Base-by-base conservation (phyloP, 345 rosid genomes). In the Eucalyptus dawsonii region DNA sequence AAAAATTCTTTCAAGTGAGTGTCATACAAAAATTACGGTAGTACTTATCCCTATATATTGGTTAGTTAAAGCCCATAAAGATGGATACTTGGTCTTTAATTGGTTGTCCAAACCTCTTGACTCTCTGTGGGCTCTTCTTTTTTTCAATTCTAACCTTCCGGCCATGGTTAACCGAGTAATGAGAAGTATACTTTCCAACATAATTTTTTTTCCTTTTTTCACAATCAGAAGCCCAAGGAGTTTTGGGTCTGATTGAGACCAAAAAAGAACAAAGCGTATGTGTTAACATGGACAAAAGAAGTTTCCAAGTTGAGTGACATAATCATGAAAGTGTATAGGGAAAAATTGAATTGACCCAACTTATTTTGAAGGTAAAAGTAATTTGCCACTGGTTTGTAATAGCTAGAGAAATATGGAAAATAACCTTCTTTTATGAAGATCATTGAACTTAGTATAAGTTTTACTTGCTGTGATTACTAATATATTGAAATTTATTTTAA, bases 1-100 rank as follows among this genome's bases (percentile, higher is more conserved):
- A 50, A 40, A 40, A 5, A 5, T 40, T 40, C 6, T 50, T 50
- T 50, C 8, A 50, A 16, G 8, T 50, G 54, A 53, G 0, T 17
- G 24, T 17, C 22, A 1, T 53, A 17, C 22, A 53, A 53, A 53
- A 53, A 0, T 53, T 53, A 53, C 0, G 4, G 9, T 0, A 53
- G 56, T 53, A 53, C 24, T 17, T 53, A 53, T 53, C 56, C 9
- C 56, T 53, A 0, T 0, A 62, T 0, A 62, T 62, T 62, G 16
- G 1, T 62, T 29, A n/a, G 72, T 62, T 62, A 62, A 62, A 29
- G 72, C 34, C 8, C 34, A 62, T 62, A 62, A 3, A 12, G 72
- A 62, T 29, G 4, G 72, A 29, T 13, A 29, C 5, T n/a, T 29
- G 17, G 34, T n/a, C 34, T 29, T 62, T 62, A 27, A 14, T 62